Percentiles rank a stretch among this genome's conserved stretches.
Conservation (phyloP, 2,329 filamentous ascomycete species). For the Fusarium ramigenum region DNA sequence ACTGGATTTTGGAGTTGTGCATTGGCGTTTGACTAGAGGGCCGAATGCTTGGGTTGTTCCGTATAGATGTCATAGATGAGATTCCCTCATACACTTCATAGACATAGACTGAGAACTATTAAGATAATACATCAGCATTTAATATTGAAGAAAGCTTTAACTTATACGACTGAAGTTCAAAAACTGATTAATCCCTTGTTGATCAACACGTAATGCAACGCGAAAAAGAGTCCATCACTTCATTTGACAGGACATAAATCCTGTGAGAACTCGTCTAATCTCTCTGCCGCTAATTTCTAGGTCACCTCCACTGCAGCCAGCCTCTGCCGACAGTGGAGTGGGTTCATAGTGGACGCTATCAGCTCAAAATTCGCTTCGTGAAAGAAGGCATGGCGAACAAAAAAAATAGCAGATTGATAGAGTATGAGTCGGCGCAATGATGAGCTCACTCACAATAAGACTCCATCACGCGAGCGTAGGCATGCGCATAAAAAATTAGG, state of each 20-base stretch:
- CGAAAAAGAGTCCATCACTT: neutral
- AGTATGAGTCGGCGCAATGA: too few species aligned
- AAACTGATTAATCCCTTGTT: neutral
- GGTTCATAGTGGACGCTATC: neutral
- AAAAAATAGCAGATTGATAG: too few species aligned
- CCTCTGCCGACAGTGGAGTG: neutral
- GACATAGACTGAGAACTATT: neutral
- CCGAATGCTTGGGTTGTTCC: neutral
- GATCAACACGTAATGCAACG: too few species aligned
- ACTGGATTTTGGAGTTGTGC: neutral
- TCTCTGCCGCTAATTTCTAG: neutral
- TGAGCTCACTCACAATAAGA: neutral
- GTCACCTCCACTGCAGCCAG: neutral
- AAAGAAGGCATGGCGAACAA: neutral
- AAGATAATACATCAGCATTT: neutral
- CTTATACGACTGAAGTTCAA: neutral
- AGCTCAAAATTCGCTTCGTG: neutral
- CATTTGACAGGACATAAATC: neutral
- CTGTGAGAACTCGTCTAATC: neutral
- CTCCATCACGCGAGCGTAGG: rapidly evolving
- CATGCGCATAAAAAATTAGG: neutral
- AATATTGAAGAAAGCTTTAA: neutral
- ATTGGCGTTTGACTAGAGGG: neutral
- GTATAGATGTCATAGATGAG: neutral
- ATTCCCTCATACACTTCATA: neutral